Evolutionary conservation across 1,284 basidiomycete species (phyloP), one percentile per base, ranked within the genome.

Genomic region (Heterobasidion irregulare): DNA sequence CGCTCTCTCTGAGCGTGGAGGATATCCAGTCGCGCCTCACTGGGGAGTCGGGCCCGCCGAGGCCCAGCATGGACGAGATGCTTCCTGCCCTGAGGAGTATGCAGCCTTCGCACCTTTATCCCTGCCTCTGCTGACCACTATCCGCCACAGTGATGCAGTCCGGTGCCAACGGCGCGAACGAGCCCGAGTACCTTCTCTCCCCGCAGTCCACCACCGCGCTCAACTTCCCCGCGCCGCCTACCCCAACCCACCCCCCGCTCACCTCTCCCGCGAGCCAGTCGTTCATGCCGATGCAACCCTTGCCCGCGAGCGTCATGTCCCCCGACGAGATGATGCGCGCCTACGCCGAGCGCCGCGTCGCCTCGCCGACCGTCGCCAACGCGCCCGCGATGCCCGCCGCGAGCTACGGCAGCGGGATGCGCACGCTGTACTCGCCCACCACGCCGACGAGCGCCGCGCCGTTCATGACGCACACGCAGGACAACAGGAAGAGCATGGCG

Each of bases 281-380:
- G 13, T 69, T 70, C 48, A 78, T 80, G 73, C 70, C 75, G 3
- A 72, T 76, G 68, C 68, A 73, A 55, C 68, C 72, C 3, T 67
- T 74, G 63, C 26, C 75, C 16, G 74, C 73, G 0, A 74, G 62
- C 47, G 68, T 75, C 44, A 81, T 83, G 77, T 79, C 79, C 0
- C 86, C 86, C 3, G 86, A 89, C 60, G 86, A 79, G 15, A 85
- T 89, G 83, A 72, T 89, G 43, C 78, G 79, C n/a, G 83, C 82
- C 0, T 89, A 89, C 56, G 86, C 86, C 2, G 80, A 81, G 51
- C 74, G 81, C 54, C 78, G 76, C 61, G 64, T 61, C 8, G 59
- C 61, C 15, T 61, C 62, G 10, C 62, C 65, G 48, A 58, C 61
- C 47, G 35, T 35, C 19, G 33, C 55, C 15, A 45, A 41, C 38